Conservation (phyloP, 306 rosid species). For the Trifolium dubium region DNA sequence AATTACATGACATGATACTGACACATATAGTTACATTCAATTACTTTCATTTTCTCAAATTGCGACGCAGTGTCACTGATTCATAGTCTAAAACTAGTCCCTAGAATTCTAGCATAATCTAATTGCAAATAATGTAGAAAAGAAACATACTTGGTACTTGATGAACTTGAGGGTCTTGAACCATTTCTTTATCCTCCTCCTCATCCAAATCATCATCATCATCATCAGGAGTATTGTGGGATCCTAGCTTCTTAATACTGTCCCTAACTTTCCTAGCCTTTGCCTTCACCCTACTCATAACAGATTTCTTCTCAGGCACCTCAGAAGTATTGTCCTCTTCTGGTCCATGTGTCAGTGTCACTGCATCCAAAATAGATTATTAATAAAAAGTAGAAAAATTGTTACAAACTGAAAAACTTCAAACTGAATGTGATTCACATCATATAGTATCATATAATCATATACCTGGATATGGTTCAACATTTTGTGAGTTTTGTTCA, state of each 20-base stretch:
- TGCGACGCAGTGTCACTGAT: not conserved
- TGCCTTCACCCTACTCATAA: conserved; percentile 64
- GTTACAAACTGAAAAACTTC: not conserved
- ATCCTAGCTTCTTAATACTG: conserved; percentile 43
- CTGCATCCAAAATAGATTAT: conserved; percentile 23
- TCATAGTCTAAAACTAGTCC: conserved; percentile 5
- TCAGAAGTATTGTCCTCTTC: conserved; percentile 48
- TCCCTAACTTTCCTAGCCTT: conserved; percentile 76
- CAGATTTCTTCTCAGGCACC: conserved; percentile 60
- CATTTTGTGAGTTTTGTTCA: conserved; percentile 4
- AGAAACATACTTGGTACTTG: conserved; percentile 55
- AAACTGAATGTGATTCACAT: not conserved
- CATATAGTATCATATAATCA: not conserved
- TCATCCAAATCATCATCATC: conserved; percentile 49
- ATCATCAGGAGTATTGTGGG: no score
- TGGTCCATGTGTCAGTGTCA: conserved; percentile 41
- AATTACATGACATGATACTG: not conserved
- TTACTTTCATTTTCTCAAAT: no score
- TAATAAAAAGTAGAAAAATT: not conserved
- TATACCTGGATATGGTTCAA: conserved; percentile 43
- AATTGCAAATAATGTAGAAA: conserved; percentile 19
- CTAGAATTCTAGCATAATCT: not conserved
- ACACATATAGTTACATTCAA: not conserved
- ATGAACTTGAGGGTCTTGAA: conserved; percentile 45
- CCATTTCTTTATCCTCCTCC: conserved; percentile 28